Base-by-base conservation (phyloP, 169 alveolate species). In the Cryptosporidium canis region DNA sequence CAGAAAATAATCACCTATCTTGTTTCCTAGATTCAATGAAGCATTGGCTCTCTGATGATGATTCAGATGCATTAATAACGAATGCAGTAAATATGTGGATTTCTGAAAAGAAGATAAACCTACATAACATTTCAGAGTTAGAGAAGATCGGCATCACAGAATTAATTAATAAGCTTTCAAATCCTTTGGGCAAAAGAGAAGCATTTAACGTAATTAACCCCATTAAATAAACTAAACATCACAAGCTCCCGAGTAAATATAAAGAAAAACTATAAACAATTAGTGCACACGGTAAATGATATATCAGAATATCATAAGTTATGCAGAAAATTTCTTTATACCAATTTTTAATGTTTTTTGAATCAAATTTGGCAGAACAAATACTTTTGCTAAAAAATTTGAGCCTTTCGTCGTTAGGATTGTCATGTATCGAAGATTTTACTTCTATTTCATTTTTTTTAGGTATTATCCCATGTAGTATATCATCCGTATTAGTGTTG, bases 71-170 rank as follows among this genome's bases (percentile, higher is more conserved):
- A 55, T 12, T 77, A 48, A 63, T 77, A 21, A 35, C 72, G 6
- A 61, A 77, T 44, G 58, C 87, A 35, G 33, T 77, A 33, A 77
- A 77, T 39, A 58, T 58, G 55, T 77, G 87, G 87, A 77, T 77
- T 58, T 77, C 72, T 0, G 87, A 77, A 55, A 77, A 77, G 29
- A 61, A 63, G 24, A 77, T 61, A 44, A 70, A 70, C 39, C 67
- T 70, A 12, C 47, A 70, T 27, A 6, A 18, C 24, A 35, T 77
- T 3, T 18, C 65, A 3, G 87, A 37, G 12, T 1, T 14, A 0
- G 70, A 77, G 7, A 77, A 61, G 27, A 77, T 24, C 16, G 41
- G 87, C 41, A 21, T 58, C 6, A 56, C 9, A 14, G 84, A 70
- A 37, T 41, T 77, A 1, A 18, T 61, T 35, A 21, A 77, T 31